Evolutionary conservation across 148 eudicot species (phyloP), one percentile per base, ranked within the genome.

Genomic region (Rhododendron kiyosumense): DNA sequence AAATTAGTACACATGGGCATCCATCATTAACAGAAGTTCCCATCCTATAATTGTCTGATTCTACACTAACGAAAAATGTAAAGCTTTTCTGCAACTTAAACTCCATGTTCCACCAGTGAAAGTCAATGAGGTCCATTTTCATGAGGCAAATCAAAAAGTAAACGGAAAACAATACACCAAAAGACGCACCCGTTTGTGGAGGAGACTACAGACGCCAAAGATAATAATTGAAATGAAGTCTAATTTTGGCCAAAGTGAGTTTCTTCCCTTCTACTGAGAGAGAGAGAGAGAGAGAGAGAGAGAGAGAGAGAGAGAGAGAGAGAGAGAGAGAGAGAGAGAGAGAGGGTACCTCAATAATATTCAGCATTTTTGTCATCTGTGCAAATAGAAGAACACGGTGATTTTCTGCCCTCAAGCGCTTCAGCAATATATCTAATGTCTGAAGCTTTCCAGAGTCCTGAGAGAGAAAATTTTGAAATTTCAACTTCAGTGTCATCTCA

Each of bases 361-460:
- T 94, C 79, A 97, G 89, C 99, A 97, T 97, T 85, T 97, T 97
- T 5, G 99, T 97, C 99, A 97, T 97, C 87, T 97, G 99, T 59
- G 99, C 98, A 94, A 97, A 97, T 88, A 97, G 85, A 63, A 97
- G 96, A 88, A 97, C 93, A 85, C 99, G 98, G 83, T 97, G 99
- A 87, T 97, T 97, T 86, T 87, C 93, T 32, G 99, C 98, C 79
- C 99, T 92, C 86, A 97, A 89, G 49, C 99, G 99, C 92, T 97
- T 97, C 88, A 97, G 89, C 85, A 97, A 89, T 91, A 95, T 97
- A 85, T 97, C 99, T 83, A 97, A 90, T 34, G 99, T 97, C 89
- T 97, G 99, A 84, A 97, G 98, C 94, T 97, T 97, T 85, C 99
- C 99, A 45, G 99, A 97, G 86, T 97, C 99, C 99, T 97, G 88